A percentile compares a stretch with the other conserved stretches of the same genome.
These are phyloP conservation scores for Phytophthora sp. DNA, from an alignment of 352 stramenopile species.

Conservation along the genomic window DNA sequence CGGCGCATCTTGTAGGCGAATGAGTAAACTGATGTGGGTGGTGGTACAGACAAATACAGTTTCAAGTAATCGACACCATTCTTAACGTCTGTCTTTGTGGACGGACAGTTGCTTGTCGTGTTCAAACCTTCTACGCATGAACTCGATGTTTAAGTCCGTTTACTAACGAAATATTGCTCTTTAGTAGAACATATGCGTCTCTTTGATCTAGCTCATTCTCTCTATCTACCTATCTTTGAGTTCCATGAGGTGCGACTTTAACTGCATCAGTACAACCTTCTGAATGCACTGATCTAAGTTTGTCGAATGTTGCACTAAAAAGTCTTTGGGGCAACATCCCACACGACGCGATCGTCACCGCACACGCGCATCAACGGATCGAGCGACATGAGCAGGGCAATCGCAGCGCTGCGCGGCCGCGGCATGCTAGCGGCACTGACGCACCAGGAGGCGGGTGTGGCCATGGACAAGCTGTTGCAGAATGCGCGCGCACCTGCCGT, in stretches of 20 bases:
- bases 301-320: not conserved
- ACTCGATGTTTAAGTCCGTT: too few relatives aligned
- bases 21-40: not conserved
- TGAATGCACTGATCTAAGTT: too few relatives aligned
- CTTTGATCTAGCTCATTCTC: too few relatives aligned
- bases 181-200: too few relatives aligned
- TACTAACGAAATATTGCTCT: too few relatives aligned
- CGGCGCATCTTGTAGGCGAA: conserved; percentile 73
- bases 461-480: conserved; percentile 62
- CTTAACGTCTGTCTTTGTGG: too few relatives aligned
- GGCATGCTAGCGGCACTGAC: conserved; percentile 81
- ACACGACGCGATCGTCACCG: conserved; percentile 2
- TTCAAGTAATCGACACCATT: too few relatives aligned
- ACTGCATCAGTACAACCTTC: conserved; percentile 9
- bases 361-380: conserved; percentile 9
- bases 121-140: too few relatives aligned
- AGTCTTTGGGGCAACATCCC: not conserved
- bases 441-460: conserved; percentile 57
- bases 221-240: too few relatives aligned
- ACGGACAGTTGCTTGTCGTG: too few relatives aligned
- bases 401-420: conserved; percentile 64
- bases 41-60: too few relatives aligned
- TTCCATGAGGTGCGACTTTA: too few relatives aligned
- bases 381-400: conserved; percentile 68
- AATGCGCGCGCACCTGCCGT: conserved; percentile 46